Evolutionary conservation across 768 basidiomycete genomes (phyloP).

Genomic region (Podaxis sp.): DNA sequence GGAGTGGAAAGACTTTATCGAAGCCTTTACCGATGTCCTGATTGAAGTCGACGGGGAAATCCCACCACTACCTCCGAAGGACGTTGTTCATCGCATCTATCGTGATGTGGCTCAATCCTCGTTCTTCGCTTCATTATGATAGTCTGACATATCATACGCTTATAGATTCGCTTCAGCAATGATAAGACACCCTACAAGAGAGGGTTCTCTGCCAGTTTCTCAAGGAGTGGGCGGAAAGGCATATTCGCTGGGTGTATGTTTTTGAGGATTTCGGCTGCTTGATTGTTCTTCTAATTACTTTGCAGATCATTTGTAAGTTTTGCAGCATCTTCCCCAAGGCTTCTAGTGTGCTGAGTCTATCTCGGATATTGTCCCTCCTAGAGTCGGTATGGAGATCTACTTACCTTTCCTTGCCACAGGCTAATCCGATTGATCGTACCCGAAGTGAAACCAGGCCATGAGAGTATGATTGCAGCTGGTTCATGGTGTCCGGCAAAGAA

Average conservation of each 20-base stretch:
- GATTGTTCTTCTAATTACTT: not conserved
- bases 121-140: not conserved
- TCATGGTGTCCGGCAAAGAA: conserved; percentile 78
- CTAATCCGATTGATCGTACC: not conserved
- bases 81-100: conserved; percentile 90
- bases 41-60: conserved; percentile 78
- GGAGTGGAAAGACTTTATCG: conserved; percentile 87
- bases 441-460: conserved; percentile 62
- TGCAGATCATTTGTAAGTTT: conserved; percentile 63
- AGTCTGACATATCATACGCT: not conserved
- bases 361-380: not conserved
- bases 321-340: not conserved
- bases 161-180: conserved; percentile 83
- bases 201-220: conserved; percentile 79
- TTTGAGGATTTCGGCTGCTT: not conserved
- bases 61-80: conserved; percentile 87
- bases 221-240: conserved; percentile 87
- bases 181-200: conserved; percentile 97
- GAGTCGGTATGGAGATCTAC: not conserved
- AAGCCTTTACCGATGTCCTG: conserved; percentile 64
- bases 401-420: not conserved
- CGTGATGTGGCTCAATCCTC: conserved; percentile 59
- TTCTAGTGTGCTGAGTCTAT: not conserved
- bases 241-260: conserved; percentile 82
- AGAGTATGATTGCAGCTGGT: conserved; percentile 78